Conservation (phyloP, 371 early-diverging fungal species). For the Mucor racemosus region DNA sequence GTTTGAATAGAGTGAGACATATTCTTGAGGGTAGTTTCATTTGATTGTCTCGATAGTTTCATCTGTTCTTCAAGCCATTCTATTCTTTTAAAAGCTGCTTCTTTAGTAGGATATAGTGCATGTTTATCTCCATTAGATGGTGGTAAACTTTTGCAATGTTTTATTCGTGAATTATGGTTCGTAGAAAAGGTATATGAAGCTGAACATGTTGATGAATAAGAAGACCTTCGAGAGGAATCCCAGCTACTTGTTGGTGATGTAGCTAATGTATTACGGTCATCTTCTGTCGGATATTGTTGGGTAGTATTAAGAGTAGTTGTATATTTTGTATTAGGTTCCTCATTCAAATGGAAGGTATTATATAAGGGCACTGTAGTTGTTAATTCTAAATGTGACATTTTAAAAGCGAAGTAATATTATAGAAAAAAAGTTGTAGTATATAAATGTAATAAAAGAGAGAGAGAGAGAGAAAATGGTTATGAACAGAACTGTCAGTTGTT, state of each 20-base stretch:
- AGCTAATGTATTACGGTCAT: background rate
- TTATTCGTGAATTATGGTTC: background rate
- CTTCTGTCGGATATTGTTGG: background rate
- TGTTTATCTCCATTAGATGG: background rate
- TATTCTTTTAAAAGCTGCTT: conserved; percentile 11
- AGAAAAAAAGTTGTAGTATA: background rate
- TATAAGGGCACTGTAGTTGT: background rate
- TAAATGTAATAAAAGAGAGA: background rate
- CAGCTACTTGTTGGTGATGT: conserved; percentile 13
- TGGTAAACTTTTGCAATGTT: conserved; percentile 1
- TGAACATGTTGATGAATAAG: conserved; percentile 7
- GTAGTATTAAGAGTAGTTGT: background rate
- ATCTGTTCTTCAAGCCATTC: conserved; percentile 17
- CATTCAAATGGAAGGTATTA: background rate
- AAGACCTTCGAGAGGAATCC: conserved; percentile 12
- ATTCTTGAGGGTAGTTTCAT: background rate
- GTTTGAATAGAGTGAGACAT: conserved; percentile 3
- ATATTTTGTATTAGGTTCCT: background rate
- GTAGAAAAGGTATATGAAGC: background rate
- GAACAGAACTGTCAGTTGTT: background rate
- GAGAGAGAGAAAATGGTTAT: background rate
- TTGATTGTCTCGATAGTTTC: background rate
- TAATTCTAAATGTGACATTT: conserved; percentile 3
- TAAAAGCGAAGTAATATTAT: too few species aligned
- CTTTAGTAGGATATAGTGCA: background rate